phyloP scores from a whole-genome alignment of 2,329 filamentous ascomycete species.

The Talaromyces sp. region DNA sequence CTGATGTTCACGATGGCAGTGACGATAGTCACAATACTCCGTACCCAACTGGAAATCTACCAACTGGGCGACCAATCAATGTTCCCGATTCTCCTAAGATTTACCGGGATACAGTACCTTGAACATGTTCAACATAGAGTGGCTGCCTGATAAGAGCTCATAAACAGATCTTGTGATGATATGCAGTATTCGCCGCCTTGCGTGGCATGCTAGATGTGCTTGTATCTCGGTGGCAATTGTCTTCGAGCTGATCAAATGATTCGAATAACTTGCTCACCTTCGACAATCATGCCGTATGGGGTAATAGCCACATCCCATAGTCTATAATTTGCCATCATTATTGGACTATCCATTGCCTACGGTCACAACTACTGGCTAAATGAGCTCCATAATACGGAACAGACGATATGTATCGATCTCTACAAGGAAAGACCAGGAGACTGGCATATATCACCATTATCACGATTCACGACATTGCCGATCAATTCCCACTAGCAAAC shows the following conservation, averaged over 20 bases:
- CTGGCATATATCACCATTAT: neutral
- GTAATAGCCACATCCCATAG: neutral
- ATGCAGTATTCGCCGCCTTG: neutral
- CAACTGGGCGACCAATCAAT: neutral
- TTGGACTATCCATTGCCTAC: neutral
- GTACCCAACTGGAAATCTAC: neutral
- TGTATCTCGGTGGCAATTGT: neutral
- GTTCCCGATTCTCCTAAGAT: neutral
- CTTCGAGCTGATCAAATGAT: neutral
- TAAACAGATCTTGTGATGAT: neutral
- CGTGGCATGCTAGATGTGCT: neutral
- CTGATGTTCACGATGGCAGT: neutral
- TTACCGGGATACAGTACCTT: neutral
- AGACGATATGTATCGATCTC: neutral
- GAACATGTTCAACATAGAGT: neutral
- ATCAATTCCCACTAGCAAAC: neutral
- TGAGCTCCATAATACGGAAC: neutral
- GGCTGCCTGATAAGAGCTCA: neutral
- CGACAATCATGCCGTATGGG: neutral
- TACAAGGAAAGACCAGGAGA: constrained; percentile 5
- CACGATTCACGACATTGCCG: neutral
- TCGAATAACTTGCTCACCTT: neutral
- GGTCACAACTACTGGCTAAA: neutral
- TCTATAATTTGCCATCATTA: neutral
- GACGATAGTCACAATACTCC: neutral